phyloP scores from a whole-genome alignment of 2,329 filamentous ascomycete species.

The Alternaria triticimaculans region DNA sequence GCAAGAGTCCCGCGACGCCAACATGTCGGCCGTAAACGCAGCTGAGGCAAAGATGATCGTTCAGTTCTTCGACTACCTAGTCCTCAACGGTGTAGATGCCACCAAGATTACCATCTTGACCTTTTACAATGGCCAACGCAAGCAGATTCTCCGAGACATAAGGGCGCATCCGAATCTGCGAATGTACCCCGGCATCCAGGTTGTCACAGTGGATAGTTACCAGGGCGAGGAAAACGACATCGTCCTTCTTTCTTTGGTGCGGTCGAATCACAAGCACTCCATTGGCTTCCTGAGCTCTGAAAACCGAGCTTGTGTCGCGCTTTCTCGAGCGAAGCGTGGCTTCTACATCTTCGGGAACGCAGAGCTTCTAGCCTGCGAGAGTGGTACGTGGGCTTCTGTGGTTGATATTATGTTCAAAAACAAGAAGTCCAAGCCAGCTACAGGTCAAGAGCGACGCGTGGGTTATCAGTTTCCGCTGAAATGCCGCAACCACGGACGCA shows the following conservation, averaged over 20 bases:
- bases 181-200: slow-evolving; percentile 54
- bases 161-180: slow-evolving; percentile 52
- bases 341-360: slow-evolving; percentile 87
- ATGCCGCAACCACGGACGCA: slow-evolving; percentile 66
- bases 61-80: slow-evolving; percentile 73
- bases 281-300: slow-evolving; percentile 77
- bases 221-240: slow-evolving; percentile 88
- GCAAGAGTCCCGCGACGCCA: slow-evolving; percentile 68
- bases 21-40: slow-evolving; percentile 71
- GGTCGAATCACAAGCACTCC: slow-evolving; percentile 64
- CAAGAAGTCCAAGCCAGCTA: slow-evolving; percentile 45
- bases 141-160: slow-evolving; percentile 63
- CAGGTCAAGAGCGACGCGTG: slow-evolving; percentile 45
- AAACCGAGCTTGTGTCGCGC: slow-evolving; percentile 67
- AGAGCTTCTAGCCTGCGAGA: slow-evolving; percentile 56
- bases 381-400: slow-evolving; percentile 61
- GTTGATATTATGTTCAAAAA: slow-evolving; percentile 53
- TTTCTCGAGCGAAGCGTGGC: slow-evolving; percentile 75
- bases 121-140: slow-evolving; percentile 86
- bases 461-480: slow-evolving; percentile 65
- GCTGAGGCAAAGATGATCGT: slow-evolving; percentile 79
- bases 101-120: slow-evolving; percentile 79
- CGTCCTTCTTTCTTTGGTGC: slow-evolving; percentile 79
- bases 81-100: slow-evolving; percentile 67
- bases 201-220: slow-evolving; percentile 86